Evolutionary conservation across 129 eudicot genomes (phyloP), one percentile per base, ranked within the genome.

Genomic region (Escallonia rubra): DNA sequence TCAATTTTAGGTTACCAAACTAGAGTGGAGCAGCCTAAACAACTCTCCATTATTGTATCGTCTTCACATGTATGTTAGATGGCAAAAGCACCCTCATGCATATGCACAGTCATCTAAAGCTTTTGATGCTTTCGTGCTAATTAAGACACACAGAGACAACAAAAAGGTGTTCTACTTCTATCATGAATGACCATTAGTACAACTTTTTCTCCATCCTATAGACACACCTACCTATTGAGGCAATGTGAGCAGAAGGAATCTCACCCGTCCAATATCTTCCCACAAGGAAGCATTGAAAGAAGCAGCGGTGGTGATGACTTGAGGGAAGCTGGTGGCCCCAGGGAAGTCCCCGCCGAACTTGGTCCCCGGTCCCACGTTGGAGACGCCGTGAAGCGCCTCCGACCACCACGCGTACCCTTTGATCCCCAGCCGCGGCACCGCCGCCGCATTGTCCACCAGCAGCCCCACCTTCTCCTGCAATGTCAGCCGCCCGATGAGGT

Each of bases 241-340:
- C 50, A 46, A 46, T 5, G 8, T 6, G 8, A 9, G 10, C 50
- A 9, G 6, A 4, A 46, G 54, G 3, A 72, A 65, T 14, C 80
- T 72, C 44, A 89, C 96, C 85, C 87, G 81, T 23, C 96, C 96
- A 59, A 89, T 89, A 61, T 81, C 87, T 70, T 86, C 94, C 96
- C 96, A 89, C 71, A 89, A 46, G 0, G 96, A 60, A 3, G 86
- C 84, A 78, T 89, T 89, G 69, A 89, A 89, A 5, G 96, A 89
- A 57, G 96, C 90, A 4, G 86, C 94, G 44, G 94, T 89, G 43
- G 89, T 79, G 62, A 89, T 89, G 59, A 89, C 96, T 47, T 89
- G 96, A 54, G 96, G 96, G 84, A 89, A 89, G 48, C 90, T 89
- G 23, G 96, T 89, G 67, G 96, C 96, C 10, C 86, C 96, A 9